Evolutionary conservation across 2,329 filamentous ascomycete species (phyloP), one percentile per base, ranked within the genome.

Genomic region (Cladosporium velox): DNA sequence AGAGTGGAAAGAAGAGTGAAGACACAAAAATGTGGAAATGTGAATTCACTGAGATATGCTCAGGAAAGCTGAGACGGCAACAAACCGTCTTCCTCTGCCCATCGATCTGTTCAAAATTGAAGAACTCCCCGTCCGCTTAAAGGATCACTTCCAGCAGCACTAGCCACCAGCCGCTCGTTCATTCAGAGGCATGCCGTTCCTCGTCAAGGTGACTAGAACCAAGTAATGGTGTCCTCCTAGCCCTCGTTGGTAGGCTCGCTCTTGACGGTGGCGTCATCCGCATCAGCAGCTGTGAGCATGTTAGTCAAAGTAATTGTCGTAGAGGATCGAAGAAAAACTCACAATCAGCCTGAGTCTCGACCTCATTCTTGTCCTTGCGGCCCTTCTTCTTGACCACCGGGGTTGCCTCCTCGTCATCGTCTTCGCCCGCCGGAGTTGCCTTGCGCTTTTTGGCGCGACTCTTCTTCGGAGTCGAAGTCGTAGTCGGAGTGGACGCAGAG

Each of bases 391-490:
- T 49, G 24, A 15, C 30, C 12, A 12, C 32, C 3, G 59, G 60
- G 28, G 12, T 54, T 3, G 35, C 14, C 35, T 60, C 58, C 21
- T 32, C 32, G 54, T 35, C 34, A 4, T 35, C 54, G 26, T 47
- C 35, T 1, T 58, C 34, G 1, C 32, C 49, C 15, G 12, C 41
- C 4, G 57, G 59, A n/a, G 51, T 49, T 5, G 44, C 67, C 67
- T 72, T 71, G 18, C 67, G 65, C 67, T 71, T 71, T 66, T 66
- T 69, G 54, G 65, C 64, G 6, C 55, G 34, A 18, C 21, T 21
- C 11, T 44, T 62, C 44, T 28, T 55, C 5, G 60, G 49, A 54
- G 60, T 63, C 28, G 6, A 52, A 51, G 14, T 32, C 32, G 32
- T 32, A 32, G 32, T 32, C 32, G 32, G 10, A 32, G 63, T 49